Conservation (phyloP, 1,284 basidiomycete genomes). For the Papiliotrema terrestris region DNA sequence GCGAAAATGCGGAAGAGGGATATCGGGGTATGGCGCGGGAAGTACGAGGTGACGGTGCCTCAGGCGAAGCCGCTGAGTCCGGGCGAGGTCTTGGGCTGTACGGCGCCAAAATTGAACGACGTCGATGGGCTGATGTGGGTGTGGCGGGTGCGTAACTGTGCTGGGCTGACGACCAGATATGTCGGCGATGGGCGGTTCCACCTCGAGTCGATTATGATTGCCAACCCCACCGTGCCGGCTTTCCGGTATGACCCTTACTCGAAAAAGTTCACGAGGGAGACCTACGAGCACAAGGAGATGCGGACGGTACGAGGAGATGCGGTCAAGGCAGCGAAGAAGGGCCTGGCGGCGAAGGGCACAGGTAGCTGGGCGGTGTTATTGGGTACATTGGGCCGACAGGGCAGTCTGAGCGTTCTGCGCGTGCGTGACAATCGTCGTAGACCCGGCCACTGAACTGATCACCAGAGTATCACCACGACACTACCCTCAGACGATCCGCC, state of each 20-base stretch:
- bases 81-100: conserved; percentile 96
- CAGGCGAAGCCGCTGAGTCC: conserved; percentile 91
- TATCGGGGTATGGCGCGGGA: conserved; percentile 50
- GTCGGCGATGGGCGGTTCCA: conserved; percentile 98
- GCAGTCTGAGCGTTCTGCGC: conserved; percentile 82
- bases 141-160: neutral
- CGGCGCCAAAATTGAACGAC: conserved; percentile 72
- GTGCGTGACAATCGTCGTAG: conserved; percentile 42
- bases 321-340: conserved; percentile 66
- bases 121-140: conserved; percentile 83
- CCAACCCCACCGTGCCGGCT: conserved; percentile 91
- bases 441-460: neutral
- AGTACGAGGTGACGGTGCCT: conserved; percentile 77
- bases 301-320: conserved; percentile 68
- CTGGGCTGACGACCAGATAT: conserved; percentile 58
- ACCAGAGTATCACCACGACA: conserved; percentile 3
- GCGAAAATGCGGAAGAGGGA: conserved; percentile 36
- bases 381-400: conserved; percentile 92
- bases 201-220: conserved; percentile 98
- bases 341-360: conserved; percentile 52
- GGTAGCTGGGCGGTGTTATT: conserved; percentile 86
- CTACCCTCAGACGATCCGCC: conserved; percentile 48
- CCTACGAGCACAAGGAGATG: conserved; percentile 91
- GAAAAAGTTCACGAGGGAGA: conserved; percentile 90
- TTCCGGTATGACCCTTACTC: conserved; percentile 99